These are phyloP conservation scores for Alternaria triticina DNA, from an alignment of 2,329 filamentous ascomycete genomes.

Conservation along the genomic window DNA sequence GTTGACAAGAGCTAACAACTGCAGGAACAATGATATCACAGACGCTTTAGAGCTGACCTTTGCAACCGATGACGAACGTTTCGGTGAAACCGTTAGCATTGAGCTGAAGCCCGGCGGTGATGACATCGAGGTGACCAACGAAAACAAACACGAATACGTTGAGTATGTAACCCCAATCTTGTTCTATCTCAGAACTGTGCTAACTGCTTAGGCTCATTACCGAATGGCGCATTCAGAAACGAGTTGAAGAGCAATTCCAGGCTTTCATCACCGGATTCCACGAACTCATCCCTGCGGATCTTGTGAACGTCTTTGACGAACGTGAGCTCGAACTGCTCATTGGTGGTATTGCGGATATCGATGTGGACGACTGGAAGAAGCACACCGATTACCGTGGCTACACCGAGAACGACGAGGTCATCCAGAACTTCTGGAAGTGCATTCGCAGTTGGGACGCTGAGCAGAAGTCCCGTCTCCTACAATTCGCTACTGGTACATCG, in stretches of 20 bases:
- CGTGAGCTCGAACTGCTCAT: conserved; percentile 95
- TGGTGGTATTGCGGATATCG: conserved; percentile 98
- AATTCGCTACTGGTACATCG: conserved; percentile 97
- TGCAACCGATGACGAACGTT: conserved; percentile 95
- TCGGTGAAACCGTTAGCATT: conserved; percentile 91
- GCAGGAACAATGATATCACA: conserved; percentile 89
- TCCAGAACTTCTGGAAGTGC: conserved; percentile 98
- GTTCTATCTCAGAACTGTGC: not conserved
- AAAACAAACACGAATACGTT: conserved; percentile 99
- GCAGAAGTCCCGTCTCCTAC: conserved; percentile 93
- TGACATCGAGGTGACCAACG: conserved; percentile 95
- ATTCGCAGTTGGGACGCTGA: conserved; percentile 97
- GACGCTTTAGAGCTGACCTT: conserved; percentile 95
- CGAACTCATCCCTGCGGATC: conserved; percentile 92
- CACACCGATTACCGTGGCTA: conserved; percentile 99
- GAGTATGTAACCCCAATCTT: conserved; percentile 64
- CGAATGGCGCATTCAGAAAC: conserved; percentile 99
- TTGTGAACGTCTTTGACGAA: conserved; percentile 99
- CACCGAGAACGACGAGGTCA: conserved; percentile 95
- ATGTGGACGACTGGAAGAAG: conserved; percentile 99
- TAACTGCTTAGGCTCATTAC: conserved; percentile 74
- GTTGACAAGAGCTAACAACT: conserved; percentile 6
- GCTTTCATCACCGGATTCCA: conserved; percentile 98
- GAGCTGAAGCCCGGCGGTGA: conserved; percentile 90
- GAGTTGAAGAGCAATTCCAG: conserved; percentile 97